Conservation (phyloP, 176 grass and related monocot genomes). For the Dendrocalamus sinicus region DNA sequence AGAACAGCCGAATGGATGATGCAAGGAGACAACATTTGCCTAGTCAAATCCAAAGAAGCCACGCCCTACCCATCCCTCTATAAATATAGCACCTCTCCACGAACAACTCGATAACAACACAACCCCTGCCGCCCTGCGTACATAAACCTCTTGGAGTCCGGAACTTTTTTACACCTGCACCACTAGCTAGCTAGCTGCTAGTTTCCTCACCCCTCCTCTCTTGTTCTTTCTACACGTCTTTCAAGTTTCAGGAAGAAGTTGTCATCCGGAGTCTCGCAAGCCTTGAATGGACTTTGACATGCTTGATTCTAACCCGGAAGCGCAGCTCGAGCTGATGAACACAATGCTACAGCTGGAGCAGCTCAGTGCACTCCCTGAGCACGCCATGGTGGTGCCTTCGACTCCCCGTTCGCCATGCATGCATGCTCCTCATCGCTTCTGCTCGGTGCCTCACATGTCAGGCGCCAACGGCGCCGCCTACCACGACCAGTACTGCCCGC, state of each 20-base stretch:
- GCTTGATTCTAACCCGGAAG: slow-evolving; percentile 66
- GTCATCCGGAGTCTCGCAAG: background rate
- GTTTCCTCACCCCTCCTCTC: slow-evolving; percentile 15
- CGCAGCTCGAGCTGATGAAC: slow-evolving; percentile 85
- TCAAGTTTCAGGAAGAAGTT: background rate
- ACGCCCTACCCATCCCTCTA: slow-evolving; percentile 43
- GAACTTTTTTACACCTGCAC: slow-evolving; percentile 7
- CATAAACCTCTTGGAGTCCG: slow-evolving; percentile 22
- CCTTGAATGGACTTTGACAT: slow-evolving; percentile 69
- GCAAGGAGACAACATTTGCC: slow-evolving; percentile 32
- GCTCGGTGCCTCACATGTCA: slow-evolving; percentile 42
- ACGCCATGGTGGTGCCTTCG: slow-evolving; percentile 38
- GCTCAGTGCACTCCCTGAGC: slow-evolving; percentile 42
- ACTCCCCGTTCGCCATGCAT: slow-evolving; percentile 44
- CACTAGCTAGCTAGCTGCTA: slow-evolving; percentile 32
- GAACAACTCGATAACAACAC: slow-evolving; percentile 39
- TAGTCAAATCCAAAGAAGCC: slow-evolving; percentile 49
- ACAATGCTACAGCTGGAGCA: slow-evolving; percentile 83
- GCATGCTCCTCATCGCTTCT: slow-evolving; percentile 20
- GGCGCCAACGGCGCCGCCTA: slow-evolving; percentile 23
- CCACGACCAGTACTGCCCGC: background rate
- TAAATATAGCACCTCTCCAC: slow-evolving; percentile 64
- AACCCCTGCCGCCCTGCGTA: slow-evolving; percentile 34
- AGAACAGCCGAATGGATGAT: slow-evolving; percentile 8
- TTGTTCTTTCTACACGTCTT: background rate